A percentile compares a stretch with the other conserved stretches of the same genome.
These are phyloP conservation scores for Trypanosomatidae sp. DNA, from an alignment of 208 protist genomes.

Conservation along the genomic window DNA sequence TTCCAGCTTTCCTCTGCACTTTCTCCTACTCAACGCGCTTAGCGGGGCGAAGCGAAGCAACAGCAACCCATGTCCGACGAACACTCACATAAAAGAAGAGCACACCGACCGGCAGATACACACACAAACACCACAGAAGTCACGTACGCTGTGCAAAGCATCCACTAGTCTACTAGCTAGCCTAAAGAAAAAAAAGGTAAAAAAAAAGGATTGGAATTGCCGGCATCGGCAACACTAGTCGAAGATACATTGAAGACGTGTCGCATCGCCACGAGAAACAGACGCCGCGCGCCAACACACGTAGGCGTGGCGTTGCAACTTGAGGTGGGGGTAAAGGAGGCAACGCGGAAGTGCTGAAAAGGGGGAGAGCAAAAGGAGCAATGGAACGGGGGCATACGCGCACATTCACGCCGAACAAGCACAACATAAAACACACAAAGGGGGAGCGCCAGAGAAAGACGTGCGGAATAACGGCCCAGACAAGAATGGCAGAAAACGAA, in stretches of 20 bases:
- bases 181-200: background rate
- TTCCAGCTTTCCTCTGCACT: background rate
- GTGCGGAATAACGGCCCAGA: background rate
- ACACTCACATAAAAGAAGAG: background rate
- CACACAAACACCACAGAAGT: background rate
- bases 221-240: background rate
- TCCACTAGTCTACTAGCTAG: background rate
- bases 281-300: background rate
- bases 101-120: background rate
- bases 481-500: background rate
- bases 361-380: background rate
- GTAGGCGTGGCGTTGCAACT: background rate
- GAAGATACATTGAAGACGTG: background rate
- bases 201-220: background rate
- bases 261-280: background rate
- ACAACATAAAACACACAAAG: background rate
- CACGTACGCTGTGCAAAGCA: background rate
- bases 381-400: background rate
- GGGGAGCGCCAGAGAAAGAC: background rate
- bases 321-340: background rate
- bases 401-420: background rate
- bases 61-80: background rate
- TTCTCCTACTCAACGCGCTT: background rate
- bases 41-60: constrained; percentile 1
- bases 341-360: background rate